Evolutionary conservation across 1,284 basidiomycete genomes (phyloP).

Genomic region (Tilletia caries): DNA sequence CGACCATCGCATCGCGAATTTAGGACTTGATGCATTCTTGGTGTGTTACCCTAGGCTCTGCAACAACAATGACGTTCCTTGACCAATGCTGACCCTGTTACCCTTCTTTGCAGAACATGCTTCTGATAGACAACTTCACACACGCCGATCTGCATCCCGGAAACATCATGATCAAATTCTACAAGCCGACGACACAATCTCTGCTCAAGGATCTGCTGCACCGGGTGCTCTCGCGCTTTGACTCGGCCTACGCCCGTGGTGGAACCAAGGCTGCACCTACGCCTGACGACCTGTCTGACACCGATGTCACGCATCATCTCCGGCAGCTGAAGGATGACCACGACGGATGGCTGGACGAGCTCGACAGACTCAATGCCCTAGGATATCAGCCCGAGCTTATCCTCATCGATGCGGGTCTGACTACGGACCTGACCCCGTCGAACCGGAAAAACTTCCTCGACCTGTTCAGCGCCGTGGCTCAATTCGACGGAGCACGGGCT

Average conservation of each 20-base stretch:
- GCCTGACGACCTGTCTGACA: slow-evolving; percentile 58
- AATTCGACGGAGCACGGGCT: slow-evolving; percentile 92
- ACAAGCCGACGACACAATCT: slow-evolving; percentile 63
- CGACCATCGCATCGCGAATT: slow-evolving; percentile 82
- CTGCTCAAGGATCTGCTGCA: slow-evolving; percentile 39
- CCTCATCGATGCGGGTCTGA: slow-evolving; percentile 92
- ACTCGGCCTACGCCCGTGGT: slow-evolving; percentile 45
- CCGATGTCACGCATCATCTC: slow-evolving; percentile 67
- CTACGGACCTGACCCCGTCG: slow-evolving; percentile 74
- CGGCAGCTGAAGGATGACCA: slow-evolving; percentile 61
- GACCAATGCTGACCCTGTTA: background rate
- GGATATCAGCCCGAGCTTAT: slow-evolving; percentile 92
- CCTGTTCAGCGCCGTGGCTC: slow-evolving; percentile 88
- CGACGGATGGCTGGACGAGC: slow-evolving; percentile 68
- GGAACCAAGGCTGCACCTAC: slow-evolving; percentile 52
- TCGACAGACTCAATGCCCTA: slow-evolving; percentile 64
- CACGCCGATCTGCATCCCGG: slow-evolving; percentile 83
- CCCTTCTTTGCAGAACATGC: slow-evolving; percentile 80
- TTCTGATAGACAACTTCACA: slow-evolving; percentile 95
- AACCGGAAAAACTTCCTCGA: slow-evolving; percentile 93
- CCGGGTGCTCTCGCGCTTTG: slow-evolving; percentile 44
- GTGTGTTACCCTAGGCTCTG: too few species aligned
- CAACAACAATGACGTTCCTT: slow-evolving; percentile 10
- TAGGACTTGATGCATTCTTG: slow-evolving; percentile 91
- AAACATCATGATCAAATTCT: slow-evolving; percentile 96